Evolutionary conservation across 78 protist species (phyloP).

Genomic region (Emiliania huxleyi): DNA sequence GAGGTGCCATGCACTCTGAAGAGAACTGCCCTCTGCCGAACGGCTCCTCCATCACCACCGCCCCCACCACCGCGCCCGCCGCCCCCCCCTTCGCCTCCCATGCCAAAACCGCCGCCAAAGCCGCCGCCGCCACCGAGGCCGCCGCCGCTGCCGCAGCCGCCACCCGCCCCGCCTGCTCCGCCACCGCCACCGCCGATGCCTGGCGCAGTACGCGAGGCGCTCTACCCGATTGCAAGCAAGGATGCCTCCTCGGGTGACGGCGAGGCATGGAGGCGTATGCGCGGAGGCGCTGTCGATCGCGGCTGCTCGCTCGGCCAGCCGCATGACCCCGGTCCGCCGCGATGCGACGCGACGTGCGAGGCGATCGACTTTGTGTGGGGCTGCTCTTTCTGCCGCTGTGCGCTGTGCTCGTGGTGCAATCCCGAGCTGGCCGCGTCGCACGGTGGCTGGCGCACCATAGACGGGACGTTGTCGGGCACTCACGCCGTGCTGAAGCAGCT

Average conservation of each 20-base stretch:
- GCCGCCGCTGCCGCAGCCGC: neutral
- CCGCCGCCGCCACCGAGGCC: neutral
- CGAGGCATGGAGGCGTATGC: neutral
- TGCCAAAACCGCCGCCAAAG: neutral
- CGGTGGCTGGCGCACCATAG: neutral
- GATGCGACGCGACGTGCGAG: neutral
- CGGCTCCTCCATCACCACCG: neutral
- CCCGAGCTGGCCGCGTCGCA: neutral
- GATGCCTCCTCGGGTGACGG: neutral
- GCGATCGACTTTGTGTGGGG: neutral
- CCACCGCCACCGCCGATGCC: neutral
- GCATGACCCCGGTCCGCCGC: neutral
- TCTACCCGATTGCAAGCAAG: neutral
- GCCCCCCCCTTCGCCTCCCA: neutral
- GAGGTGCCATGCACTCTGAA: neutral
- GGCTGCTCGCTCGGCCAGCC: neutral
- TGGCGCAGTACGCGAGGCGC: neutral
- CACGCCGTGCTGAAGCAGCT: neutral
- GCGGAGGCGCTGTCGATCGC: neutral
- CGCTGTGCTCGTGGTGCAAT: neutral
- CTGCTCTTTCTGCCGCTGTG: constrained; percentile 15
- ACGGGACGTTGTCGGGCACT: neutral
- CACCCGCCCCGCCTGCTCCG: neutral
- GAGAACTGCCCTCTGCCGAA: neutral
- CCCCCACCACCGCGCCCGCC: constrained; percentile 8